Evolutionary conservation across 352 stramenopile species (phyloP).

Genomic region (Globisporangium nagaii): DNA sequence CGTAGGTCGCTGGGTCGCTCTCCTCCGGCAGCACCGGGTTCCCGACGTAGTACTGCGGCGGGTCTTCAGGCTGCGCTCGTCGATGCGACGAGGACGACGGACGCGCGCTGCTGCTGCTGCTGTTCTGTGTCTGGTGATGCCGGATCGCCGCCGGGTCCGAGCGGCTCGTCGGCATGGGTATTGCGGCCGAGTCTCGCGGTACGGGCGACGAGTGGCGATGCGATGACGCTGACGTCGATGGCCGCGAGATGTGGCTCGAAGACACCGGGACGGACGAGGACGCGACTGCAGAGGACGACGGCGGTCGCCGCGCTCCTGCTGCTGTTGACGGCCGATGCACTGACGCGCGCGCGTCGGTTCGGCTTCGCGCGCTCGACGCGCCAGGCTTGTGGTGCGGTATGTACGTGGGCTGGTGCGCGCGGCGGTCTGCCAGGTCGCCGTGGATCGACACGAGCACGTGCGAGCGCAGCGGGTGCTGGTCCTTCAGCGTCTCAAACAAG

Average conservation of each 20-base stretch:
- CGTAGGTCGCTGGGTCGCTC: slow-evolving; percentile 6
- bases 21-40: not conserved
- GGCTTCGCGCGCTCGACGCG: not conserved
- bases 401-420: not conserved
- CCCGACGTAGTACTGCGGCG: slow-evolving; percentile 6
- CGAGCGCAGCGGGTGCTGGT: slow-evolving; percentile 9
- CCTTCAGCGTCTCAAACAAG: slow-evolving; percentile 12
- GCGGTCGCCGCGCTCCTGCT: not conserved
- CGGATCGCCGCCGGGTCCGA: slow-evolving; percentile 10
- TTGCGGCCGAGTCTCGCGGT: not conserved
- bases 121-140: slow-evolving; percentile 7
- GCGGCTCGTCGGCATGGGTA: slow-evolving; percentile 6
- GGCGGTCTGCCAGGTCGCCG: not conserved
- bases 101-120: not conserved
- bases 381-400: not conserved
- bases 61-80: not conserved
- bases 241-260: slow-evolving; percentile 7
- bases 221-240: not conserved
- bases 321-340: not conserved
- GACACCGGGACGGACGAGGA: slow-evolving; percentile 4
- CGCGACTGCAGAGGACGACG: not conserved
- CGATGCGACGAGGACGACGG: not conserved
- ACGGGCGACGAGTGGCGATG: slow-evolving; percentile 13
- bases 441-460: slow-evolving; percentile 7
- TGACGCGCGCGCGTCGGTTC: not conserved